Conservation (phyloP, 345 rosid genomes). For the Euphorbia peplus region DNA sequence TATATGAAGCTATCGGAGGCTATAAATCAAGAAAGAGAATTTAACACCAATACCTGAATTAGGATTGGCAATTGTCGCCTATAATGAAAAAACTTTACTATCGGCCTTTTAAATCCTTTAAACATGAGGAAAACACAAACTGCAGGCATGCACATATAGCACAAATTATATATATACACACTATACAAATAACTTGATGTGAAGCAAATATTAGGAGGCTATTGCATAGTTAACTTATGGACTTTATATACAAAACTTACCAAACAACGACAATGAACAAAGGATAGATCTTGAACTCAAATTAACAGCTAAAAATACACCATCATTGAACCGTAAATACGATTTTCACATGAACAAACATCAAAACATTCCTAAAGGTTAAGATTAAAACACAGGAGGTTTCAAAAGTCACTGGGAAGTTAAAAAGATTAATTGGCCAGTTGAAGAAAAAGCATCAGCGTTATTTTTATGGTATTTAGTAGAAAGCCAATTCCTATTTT, state of each 20-base stretch:
- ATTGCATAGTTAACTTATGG: neutral
- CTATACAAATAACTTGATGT: neutral
- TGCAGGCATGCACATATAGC: neutral
- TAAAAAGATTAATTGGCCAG: neutral
- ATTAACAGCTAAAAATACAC: neutral
- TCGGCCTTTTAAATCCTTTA: neutral
- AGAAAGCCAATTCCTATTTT: neutral
- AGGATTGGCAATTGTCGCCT: neutral
- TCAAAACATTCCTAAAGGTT: neutral
- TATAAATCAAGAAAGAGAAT: neutral
- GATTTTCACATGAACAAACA: neutral
- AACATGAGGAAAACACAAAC: neutral
- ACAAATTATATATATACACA: neutral
- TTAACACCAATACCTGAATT: neutral
- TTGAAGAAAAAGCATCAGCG: neutral
- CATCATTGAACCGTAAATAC: neutral
- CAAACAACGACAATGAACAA: neutral
- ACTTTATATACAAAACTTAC: neutral
- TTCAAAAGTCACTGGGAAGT: neutral
- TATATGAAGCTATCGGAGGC: neutral
- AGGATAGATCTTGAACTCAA: neutral
- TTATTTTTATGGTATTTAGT: neutral
- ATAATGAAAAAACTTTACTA: neutral
- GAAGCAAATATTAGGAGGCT: neutral
- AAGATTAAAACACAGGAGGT: neutral